These are phyloP conservation scores for Gamsiella multidivaricata DNA, from an alignment of 192 early-diverging fungal genomes.

Conservation along the genomic window DNA sequence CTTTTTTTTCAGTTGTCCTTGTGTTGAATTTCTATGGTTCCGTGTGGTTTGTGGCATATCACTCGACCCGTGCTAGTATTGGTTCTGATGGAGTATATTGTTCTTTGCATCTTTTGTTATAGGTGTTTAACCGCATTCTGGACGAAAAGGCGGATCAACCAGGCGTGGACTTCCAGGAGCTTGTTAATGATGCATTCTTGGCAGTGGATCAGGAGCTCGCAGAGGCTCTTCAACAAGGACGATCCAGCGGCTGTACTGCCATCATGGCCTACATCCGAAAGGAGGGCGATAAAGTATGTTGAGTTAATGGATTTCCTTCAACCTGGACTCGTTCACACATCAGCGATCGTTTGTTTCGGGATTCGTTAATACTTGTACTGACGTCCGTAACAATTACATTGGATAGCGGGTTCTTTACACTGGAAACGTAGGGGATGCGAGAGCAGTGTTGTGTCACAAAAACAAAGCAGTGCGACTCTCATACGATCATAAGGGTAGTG, in stretches of 20 bases:
- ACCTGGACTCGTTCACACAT: no score
- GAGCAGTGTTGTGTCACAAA: conserved; percentile 89
- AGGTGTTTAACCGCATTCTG: conserved; percentile 71
- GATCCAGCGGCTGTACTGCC: conserved; percentile 93
- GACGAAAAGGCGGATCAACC: conserved; percentile 68
- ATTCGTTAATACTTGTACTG: no score
- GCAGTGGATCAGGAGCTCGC: conserved; percentile 84
- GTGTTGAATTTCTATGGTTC: background rate
- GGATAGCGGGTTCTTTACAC: conserved; percentile 90
- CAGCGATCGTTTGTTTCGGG: no score
- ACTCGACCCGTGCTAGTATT: no score
- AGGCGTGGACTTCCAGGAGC: conserved; percentile 73
- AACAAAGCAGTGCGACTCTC: conserved; percentile 88
- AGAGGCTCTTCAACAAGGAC: conserved; percentile 70
- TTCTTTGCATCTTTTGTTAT: no score
- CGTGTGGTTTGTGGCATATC: no score
- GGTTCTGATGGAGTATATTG: no score
- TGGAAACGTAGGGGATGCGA: conserved; percentile 97
- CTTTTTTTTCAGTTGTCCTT: background rate
- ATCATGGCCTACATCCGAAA: conserved; percentile 79
- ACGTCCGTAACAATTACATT: no score
- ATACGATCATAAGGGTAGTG: conserved; percentile 99
- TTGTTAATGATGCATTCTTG: conserved; percentile 87
- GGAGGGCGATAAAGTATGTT: conserved; percentile 41
- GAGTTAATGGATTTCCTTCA: background rate